Percentiles rank a stretch among this genome's conserved stretches.
These are phyloP conservation scores for Trichothecium roseum DNA, from an alignment of 2,329 filamentous ascomycete species.

Conservation along the genomic window DNA sequence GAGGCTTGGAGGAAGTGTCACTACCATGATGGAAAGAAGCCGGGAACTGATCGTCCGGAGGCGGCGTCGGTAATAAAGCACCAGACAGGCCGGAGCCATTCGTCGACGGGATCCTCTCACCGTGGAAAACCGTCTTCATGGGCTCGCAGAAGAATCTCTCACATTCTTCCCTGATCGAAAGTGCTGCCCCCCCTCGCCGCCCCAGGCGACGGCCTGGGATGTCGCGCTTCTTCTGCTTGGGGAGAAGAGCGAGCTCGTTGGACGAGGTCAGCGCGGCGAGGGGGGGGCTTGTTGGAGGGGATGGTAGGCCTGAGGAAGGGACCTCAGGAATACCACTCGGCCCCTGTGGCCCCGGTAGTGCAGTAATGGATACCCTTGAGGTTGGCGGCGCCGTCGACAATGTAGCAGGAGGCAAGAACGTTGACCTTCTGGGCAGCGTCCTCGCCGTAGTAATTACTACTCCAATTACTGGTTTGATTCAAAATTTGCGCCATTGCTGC, in stretches of 20 bases:
- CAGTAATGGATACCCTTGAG: constrained; percentile 88
- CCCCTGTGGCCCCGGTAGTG: constrained; percentile 80
- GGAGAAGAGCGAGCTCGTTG: constrained; percentile 55
- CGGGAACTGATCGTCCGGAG: constrained; percentile 34
- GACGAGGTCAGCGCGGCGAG: constrained; percentile 62
- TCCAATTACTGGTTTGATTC: constrained; percentile 56
- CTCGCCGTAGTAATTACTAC: constrained; percentile 65
- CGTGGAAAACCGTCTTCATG: constrained; percentile 87
- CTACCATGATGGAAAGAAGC: constrained; percentile 21
- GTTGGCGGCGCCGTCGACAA: constrained; percentile 61
- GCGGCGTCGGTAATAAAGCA: constrained; percentile 50
- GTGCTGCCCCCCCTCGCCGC: constrained; percentile 83
- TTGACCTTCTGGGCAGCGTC: constrained; percentile 54
- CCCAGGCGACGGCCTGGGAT: constrained; percentile 30
- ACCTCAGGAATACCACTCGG: constrained; percentile 95
- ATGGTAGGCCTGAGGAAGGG: constrained; percentile 73
- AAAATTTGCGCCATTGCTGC: constrained; percentile 58
- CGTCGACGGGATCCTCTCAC: constrained; percentile 74
- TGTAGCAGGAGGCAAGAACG: constrained; percentile 86
- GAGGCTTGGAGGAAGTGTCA: constrained; percentile 12
- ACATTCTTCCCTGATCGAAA: constrained; percentile 98
- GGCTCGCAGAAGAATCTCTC: constrained; percentile 99
- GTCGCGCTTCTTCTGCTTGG: constrained; percentile 40
- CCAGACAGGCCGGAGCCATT: constrained; percentile 80
- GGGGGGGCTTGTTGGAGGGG: constrained; percentile 81